A percentile compares a stretch with the other conserved stretches of the same genome.
Evolutionary conservation across 2,329 filamentous ascomycete species (phyloP).

Genomic region (Ceratocystis smalleyi): DNA sequence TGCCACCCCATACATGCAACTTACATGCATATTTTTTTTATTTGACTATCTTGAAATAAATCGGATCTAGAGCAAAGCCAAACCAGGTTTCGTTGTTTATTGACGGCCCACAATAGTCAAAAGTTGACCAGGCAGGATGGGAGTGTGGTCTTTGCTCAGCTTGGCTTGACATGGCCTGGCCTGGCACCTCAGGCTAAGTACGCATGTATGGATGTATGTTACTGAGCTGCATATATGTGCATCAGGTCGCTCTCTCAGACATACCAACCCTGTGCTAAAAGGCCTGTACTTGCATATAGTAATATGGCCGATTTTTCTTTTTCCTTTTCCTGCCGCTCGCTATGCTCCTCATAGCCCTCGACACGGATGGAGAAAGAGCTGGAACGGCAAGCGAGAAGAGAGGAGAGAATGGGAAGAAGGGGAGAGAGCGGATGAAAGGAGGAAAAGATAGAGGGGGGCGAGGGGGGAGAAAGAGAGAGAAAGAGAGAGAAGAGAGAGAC

Average conservation of each 20-base stretch:
- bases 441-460: neutral
- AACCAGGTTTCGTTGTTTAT: neutral
- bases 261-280: neutral
- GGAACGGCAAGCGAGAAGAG: neutral
- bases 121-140: too few relatives aligned
- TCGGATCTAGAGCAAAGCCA: neutral
- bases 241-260: neutral
- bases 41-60: neutral
- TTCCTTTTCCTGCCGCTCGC: neutral
- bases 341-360: neutral
- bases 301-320: neutral
- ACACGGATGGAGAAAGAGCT: neutral
- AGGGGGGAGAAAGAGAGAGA: neutral
- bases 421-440: neutral
- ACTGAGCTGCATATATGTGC: neutral
- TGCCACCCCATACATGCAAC: neutral
- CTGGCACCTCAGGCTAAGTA: neutral
- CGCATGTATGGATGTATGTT: too few relatives aligned
- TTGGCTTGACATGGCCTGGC: neutral
- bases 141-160: too few relatives aligned
- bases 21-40: neutral
- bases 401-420: too few relatives aligned
- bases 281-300: neutral
- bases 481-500: neutral
- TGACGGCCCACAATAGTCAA: neutral